These are phyloP conservation scores for Mortierella sp. DNA, from an alignment of 371 early-diverging fungal species.

Conservation along the genomic window DNA sequence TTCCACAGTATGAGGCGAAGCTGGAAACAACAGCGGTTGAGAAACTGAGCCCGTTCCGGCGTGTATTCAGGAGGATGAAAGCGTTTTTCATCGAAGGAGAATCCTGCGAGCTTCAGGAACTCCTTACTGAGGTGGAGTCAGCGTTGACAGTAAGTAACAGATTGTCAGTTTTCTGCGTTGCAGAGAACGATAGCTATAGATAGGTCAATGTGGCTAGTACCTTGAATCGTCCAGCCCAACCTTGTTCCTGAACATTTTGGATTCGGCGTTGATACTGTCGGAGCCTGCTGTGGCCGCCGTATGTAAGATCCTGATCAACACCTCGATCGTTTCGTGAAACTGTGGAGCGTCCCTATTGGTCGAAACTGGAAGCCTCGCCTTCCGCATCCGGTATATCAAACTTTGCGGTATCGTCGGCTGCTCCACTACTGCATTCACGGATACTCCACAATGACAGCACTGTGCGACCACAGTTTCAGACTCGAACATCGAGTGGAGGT, in stretches of 20 bases:
- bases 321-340: slow-evolving; percentile 20
- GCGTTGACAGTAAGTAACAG: no score
- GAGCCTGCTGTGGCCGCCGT: slow-evolving; percentile 11
- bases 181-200: not conserved
- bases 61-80: slow-evolving; percentile 55
- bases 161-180: not conserved
- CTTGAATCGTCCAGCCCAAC: slow-evolving; percentile 21
- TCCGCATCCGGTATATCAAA: slow-evolving; percentile 19
- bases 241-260: slow-evolving; percentile 9
- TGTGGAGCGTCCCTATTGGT: slow-evolving; percentile 2
- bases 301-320: slow-evolving; percentile 24
- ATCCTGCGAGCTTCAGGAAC: slow-evolving; percentile 55
- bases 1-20: slow-evolving; percentile 10
- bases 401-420: slow-evolving; percentile 24
- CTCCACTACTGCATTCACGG: slow-evolving; percentile 12
- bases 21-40: slow-evolving; percentile 24
- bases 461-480: slow-evolving; percentile 2
- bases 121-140: no score
- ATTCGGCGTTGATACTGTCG: slow-evolving; percentile 11
- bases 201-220: slow-evolving; percentile 3
- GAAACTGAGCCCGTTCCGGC: slow-evolving; percentile 3
- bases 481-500: slow-evolving; percentile 21
- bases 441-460: slow-evolving; percentile 41
- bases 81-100: slow-evolving; percentile 45
- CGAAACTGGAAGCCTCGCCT: slow-evolving; percentile 9